These are phyloP conservation scores for Aspergillus sp. DNA, from an alignment of 2,329 filamentous ascomycete species.

Conservation along the genomic window DNA sequence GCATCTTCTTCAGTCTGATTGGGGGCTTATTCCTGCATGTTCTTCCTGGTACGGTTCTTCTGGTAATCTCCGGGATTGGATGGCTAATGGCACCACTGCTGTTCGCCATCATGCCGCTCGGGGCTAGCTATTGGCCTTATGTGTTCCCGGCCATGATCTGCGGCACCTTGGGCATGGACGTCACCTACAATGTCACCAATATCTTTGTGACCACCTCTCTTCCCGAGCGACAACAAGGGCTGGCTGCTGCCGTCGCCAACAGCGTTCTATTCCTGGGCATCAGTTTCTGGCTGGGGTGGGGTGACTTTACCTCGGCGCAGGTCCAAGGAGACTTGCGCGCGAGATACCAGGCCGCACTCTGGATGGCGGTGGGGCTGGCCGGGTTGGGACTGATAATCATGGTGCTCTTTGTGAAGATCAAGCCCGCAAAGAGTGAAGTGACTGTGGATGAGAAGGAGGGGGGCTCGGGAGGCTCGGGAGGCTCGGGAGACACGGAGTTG, in stretches of 20 bases:
- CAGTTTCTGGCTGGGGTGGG: conserved; percentile 70
- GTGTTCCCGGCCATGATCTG: conserved; percentile 66
- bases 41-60: conserved; percentile 63
- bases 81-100: conserved; percentile 62
- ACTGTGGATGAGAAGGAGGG: conserved; percentile 54
- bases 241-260: conserved; percentile 72
- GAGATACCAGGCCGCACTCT: conserved; percentile 66
- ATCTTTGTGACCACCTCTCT: conserved; percentile 76
- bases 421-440: conserved; percentile 58
- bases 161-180: conserved; percentile 72
- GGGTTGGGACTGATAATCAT: conserved; percentile 56
- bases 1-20: conserved; percentile 63
- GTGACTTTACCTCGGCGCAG: conserved; percentile 62
- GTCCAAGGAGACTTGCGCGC: conserved; percentile 43
- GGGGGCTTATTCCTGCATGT: conserved; percentile 70
- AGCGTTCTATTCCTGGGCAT: conserved; percentile 71
- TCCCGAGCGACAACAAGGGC: conserved; percentile 66
- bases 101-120: conserved; percentile 64
- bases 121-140: conserved; percentile 69
- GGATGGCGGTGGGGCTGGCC: conserved; percentile 63
- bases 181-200: conserved; percentile 73
- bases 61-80: conserved; percentile 63
- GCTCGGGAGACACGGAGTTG: not conserved
- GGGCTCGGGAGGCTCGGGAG: too few relatives aligned
- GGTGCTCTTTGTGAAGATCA: conserved; percentile 55